Evolutionary conservation across 148 eudicot species (phyloP), one percentile per base, ranked within the genome.

Genomic region (Cornus controversa): DNA sequence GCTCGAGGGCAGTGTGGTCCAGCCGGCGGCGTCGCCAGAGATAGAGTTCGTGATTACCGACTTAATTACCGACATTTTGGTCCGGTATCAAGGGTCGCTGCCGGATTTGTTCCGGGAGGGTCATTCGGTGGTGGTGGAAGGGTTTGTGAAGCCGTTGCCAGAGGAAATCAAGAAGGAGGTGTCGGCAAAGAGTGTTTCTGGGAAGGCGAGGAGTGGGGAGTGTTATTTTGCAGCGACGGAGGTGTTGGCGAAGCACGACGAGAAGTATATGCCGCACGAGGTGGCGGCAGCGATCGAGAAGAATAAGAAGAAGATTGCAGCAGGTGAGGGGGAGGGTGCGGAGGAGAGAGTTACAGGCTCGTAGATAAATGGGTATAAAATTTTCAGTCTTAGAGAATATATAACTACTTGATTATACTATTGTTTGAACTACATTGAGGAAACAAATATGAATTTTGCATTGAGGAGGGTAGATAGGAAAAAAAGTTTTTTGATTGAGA

Each of bases 221-320:
- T 93, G 91, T 72, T 95, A 83, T 78, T 95, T 95, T 67, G 63
- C 88, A 22, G 99, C 94, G 8, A 79, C 87, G 1, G 99, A 95
- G 86, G 99, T 95, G 37, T 84, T 95, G 88, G 99, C 97, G 1
- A 95, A 95, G 88, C 99, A 95, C 40, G 99, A 95, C 63, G 99
- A 95, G 86, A 95, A 95, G 87, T 95, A 95, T 85, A 95, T 95
- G 99, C 99, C 99, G 8, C 68, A 79, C 34, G 98, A 95, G 84
- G 97, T 95, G 6, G 98, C 98, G 8, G 80, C 78, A 37, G 98
- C 99, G 10, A 82, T 95, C 20, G 97, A 93, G 85, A 93, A 87
- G 89, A 95, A 95, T 65, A 93, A 89, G 88, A 93, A 91, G 87
- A 65, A 45, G 75, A 73, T 90, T n/a, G 82, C 67, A 66, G 86